Evolutionary conservation across 2,329 filamentous ascomycete species (phyloP).

Genomic region (Magnaporthiopsis rhizophila): DNA sequence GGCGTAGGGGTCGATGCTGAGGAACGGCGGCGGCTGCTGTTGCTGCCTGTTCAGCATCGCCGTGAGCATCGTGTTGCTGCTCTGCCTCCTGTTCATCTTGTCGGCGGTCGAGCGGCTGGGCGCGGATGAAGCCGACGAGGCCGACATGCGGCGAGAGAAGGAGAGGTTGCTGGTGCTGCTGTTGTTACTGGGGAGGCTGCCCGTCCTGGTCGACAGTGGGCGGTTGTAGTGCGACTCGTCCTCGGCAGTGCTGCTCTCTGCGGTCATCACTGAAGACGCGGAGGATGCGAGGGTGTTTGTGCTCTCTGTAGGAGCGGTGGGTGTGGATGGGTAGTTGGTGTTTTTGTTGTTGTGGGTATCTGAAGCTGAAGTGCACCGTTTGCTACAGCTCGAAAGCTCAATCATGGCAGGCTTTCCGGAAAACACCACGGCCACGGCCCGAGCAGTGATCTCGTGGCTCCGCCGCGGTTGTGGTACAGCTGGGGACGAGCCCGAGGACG

Average conservation of each 20-base stretch:
- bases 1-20: constrained; percentile 47
- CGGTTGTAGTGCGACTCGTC: neutral
- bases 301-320: neutral
- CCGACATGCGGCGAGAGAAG: constrained; percentile 30
- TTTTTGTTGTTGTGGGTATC: constrained; percentile 22
- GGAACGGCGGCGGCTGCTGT: constrained; percentile 36
- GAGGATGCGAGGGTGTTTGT: neutral
- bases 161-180: constrained; percentile 24
- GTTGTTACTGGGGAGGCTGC: constrained; percentile 6
- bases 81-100: constrained; percentile 26
- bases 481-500: constrained; percentile 12
- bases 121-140: constrained; percentile 28
- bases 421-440: constrained; percentile 51
- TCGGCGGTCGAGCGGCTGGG: constrained; percentile 22
- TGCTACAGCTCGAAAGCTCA: constrained; percentile 31
- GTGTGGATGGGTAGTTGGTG: constrained; percentile 11
- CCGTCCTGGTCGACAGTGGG: neutral
- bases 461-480: constrained; percentile 21
- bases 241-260: neutral
- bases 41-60: constrained; percentile 21
- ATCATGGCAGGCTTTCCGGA: constrained; percentile 52
- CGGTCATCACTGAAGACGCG: neutral
- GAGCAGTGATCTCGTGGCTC: constrained; percentile 48
- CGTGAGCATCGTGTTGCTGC: constrained; percentile 35
- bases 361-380: constrained; percentile 29